Conservation (phyloP, 23 red algal genomes). For the Pyropia yezoensis region DNA sequence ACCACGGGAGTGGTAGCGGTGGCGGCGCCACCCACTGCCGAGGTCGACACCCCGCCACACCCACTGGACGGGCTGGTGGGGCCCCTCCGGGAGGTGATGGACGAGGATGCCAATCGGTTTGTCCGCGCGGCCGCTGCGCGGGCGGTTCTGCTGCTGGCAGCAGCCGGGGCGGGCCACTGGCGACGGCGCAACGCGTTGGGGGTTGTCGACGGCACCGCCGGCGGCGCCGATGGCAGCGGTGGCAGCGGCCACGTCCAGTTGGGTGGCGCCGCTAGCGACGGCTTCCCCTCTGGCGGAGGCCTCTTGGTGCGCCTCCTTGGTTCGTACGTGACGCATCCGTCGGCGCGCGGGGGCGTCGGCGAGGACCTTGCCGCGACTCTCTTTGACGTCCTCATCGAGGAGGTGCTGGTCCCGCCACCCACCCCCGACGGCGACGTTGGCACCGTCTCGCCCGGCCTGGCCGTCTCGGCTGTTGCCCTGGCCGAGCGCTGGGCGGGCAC, state of each 20-base stretch:
- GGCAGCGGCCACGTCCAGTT: background rate
- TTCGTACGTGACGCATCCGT: conserved; percentile 28
- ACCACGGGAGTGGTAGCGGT: no score
- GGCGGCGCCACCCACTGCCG: no score
- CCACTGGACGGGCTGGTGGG: conserved; percentile 40
- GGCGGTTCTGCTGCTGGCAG: conserved; percentile 46
- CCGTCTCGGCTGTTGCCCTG: conserved; percentile 52
- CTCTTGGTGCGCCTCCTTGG: conserved; percentile 55
- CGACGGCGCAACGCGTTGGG: no score
- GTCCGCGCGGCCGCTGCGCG: conserved; percentile 35
- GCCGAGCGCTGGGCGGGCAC: conserved; percentile 55
- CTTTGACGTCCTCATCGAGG: conserved; percentile 55
- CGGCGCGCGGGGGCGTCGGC: conserved; percentile 33
- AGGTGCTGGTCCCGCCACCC: conserved; percentile 24
- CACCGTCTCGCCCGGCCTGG: conserved; percentile 41
- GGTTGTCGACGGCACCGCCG: no score
- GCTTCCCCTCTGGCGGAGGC: background rate
- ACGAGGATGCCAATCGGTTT: conserved; percentile 57
- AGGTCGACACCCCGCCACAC: background rate
- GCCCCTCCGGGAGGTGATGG: conserved; percentile 51
- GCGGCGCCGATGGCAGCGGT: no score
- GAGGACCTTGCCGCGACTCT: conserved; percentile 33
- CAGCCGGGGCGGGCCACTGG: conserved; percentile 38
- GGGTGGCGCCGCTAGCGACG: background rate
- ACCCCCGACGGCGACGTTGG: no score